phyloP scores from a whole-genome alignment of 768 basidiomycete genomes.

The Auricularia sp. region DNA sequence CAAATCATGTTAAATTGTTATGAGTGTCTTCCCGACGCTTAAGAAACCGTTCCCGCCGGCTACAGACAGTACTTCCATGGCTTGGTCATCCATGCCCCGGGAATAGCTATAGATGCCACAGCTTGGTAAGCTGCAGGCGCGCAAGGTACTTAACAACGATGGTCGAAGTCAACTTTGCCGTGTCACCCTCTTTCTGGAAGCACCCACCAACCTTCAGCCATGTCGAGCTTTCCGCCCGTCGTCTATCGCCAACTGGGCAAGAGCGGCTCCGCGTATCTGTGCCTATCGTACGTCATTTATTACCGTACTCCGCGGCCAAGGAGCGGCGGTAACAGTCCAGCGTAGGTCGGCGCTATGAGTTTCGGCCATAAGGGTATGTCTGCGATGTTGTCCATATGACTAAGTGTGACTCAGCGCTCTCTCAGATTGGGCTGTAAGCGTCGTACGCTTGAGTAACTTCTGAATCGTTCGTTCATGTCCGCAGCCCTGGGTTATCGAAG shows the following conservation, averaged over 20 bases:
- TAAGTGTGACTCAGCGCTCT: neutral
- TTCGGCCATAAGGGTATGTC: constrained; percentile 11
- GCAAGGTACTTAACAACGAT: too few species aligned
- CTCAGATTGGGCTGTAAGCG: neutral
- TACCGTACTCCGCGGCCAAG: constrained; percentile 11
- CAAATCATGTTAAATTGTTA: too few species aligned
- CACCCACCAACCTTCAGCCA: neutral
- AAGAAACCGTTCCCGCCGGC: too few species aligned
- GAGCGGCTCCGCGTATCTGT: constrained; percentile 25
- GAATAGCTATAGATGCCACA: too few species aligned
- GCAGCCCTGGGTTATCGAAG: neutral
- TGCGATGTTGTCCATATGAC: neutral
- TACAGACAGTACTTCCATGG: too few species aligned
- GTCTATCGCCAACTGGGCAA: constrained; percentile 22
- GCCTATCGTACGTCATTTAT: constrained; percentile 15
- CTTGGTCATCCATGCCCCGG: too few species aligned
- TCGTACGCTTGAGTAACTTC: too few species aligned
- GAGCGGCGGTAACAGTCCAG: constrained; percentile 19
- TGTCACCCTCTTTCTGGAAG: too few species aligned
- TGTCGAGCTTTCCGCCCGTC: constrained; percentile 9
- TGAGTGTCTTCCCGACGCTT: too few species aligned
- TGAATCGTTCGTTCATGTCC: neutral
- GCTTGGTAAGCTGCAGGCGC: too few species aligned
- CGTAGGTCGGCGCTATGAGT: constrained; percentile 19
- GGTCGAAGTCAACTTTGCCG: too few species aligned